phyloP scores from a whole-genome alignment of 371 early-diverging fungal genomes.

The Rhizopus sp. region DNA sequence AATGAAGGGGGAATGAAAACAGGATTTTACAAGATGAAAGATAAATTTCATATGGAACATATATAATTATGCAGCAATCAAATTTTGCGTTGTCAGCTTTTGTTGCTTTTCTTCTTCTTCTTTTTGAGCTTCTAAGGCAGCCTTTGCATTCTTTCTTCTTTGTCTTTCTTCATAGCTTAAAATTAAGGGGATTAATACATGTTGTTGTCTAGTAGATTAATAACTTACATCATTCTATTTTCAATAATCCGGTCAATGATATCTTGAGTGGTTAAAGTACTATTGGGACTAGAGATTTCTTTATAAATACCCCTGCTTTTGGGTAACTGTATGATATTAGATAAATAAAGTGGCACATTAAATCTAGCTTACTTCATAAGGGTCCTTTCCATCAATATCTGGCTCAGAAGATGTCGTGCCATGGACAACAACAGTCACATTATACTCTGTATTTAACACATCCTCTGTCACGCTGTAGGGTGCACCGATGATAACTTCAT shows the following conservation, averaged over 20 bases:
- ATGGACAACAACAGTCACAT: constrained; percentile 79
- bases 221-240: constrained; percentile 74
- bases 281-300: constrained; percentile 74
- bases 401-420: constrained; percentile 65
- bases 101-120: constrained; percentile 59
- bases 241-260: constrained; percentile 89
- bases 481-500: constrained; percentile 91
- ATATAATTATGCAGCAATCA: constrained; percentile 1
- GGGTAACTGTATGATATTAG: constrained; percentile 49
- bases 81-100: constrained; percentile 2
- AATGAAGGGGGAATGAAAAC: too few relatives aligned
- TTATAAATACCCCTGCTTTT: constrained; percentile 73
- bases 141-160: constrained; percentile 72
- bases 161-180: constrained; percentile 71
- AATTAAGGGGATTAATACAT: neutral
- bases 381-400: constrained; percentile 77
- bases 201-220: constrained; percentile 11
- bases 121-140: constrained; percentile 64
- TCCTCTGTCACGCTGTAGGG: constrained; percentile 85
- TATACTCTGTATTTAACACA: constrained; percentile 77
- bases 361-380: constrained; percentile 63
- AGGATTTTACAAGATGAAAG: too few relatives aligned
- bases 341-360: neutral
- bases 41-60: neutral
- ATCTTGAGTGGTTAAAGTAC: constrained; percentile 78